Evolutionary conservation across 108 stramenopile genomes (phyloP).

Genomic region (Pseudonitzschia pungens): DNA sequence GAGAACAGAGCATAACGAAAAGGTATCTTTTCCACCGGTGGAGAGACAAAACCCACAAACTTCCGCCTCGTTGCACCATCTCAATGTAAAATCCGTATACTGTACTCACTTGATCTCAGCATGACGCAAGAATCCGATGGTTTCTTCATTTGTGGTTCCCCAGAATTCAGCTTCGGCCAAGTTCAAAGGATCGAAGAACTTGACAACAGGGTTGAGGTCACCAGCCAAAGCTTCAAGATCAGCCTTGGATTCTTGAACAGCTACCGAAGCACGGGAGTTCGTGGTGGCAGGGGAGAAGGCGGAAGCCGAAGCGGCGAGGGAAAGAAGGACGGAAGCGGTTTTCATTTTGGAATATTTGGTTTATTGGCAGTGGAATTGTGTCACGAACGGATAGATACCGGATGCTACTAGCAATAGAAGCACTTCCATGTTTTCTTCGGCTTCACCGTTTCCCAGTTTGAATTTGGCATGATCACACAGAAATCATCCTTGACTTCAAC

Average conservation of each 20-base stretch:
- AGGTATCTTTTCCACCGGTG: neutral
- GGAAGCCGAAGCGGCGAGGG: conserved; percentile 43
- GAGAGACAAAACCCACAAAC: neutral
- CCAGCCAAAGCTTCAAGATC: conserved; percentile 71
- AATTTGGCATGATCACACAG: neutral
- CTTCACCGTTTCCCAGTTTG: neutral
- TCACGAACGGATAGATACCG: neutral
- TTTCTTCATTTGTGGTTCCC: conserved; percentile 60
- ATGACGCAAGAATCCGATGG: conserved; percentile 76
- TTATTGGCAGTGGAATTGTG: neutral
- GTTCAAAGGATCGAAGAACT: conserved; percentile 76
- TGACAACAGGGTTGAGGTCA: conserved; percentile 62
- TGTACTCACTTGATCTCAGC: conserved; percentile 69
- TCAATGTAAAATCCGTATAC: too few relatives aligned
- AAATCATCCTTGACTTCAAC: neutral
- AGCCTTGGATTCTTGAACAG: conserved; percentile 66
- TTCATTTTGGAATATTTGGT: conserved; percentile 38
- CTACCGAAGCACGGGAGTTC: conserved; percentile 28
- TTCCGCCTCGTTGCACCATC: too few relatives aligned
- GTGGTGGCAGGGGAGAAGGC: conserved; percentile 54
- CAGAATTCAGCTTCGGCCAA: conserved; percentile 69
- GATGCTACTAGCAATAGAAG: neutral
- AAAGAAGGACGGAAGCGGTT: conserved; percentile 38
- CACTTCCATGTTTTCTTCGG: neutral
- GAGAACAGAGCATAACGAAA: neutral